These are phyloP conservation scores for Piper betle DNA, from an alignment of 164 flowering plant species.

Conservation along the genomic window DNA sequence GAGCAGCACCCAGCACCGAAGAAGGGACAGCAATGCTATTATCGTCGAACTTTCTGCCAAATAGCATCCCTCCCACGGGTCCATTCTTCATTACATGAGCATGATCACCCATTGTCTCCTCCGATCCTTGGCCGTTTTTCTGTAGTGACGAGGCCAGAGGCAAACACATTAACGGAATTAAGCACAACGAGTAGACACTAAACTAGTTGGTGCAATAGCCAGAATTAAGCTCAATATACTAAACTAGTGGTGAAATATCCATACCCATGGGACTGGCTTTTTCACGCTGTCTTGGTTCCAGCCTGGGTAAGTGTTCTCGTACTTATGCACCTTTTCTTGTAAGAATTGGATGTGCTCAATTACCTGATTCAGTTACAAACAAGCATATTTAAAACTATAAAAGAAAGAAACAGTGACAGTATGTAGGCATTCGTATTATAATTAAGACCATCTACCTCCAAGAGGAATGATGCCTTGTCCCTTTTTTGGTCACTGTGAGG, in stretches of 20 bases:
- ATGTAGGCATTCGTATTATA: neutral
- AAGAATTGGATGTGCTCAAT: slow-evolving; percentile 69
- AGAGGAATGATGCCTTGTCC: slow-evolving; percentile 87
- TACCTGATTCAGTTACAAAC: slow-evolving; percentile 31
- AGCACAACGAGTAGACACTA: too few relatives aligned
- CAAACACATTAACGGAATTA: neutral
- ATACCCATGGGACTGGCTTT: slow-evolving; percentile 68
- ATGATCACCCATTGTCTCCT: slow-evolving; percentile 36
- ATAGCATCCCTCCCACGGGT: slow-evolving; percentile 33
- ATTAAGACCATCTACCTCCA: slow-evolving; percentile 41
- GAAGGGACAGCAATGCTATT: slow-evolving; percentile 26
- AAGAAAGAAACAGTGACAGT: neutral
- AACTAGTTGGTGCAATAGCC: too few relatives aligned
- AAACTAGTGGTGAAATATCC: neutral
- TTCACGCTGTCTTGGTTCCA: slow-evolving; percentile 55
- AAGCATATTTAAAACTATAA: neutral
- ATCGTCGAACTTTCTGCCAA: slow-evolving; percentile 59
- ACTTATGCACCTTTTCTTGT: slow-evolving; percentile 51
- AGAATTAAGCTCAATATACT: too few relatives aligned
- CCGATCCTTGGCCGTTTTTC: slow-evolving; percentile 79
- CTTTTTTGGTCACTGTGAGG: slow-evolving; percentile 89
- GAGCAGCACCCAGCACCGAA: slow-evolving; percentile 33
- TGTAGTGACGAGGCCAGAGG: slow-evolving; percentile 13
- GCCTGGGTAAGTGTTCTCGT: slow-evolving; percentile 49
- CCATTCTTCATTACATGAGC: slow-evolving; percentile 43